Base-by-base conservation (phyloP, 225 moss, liverwort and hornwort species). In the Marchantia paleacea region DNA sequence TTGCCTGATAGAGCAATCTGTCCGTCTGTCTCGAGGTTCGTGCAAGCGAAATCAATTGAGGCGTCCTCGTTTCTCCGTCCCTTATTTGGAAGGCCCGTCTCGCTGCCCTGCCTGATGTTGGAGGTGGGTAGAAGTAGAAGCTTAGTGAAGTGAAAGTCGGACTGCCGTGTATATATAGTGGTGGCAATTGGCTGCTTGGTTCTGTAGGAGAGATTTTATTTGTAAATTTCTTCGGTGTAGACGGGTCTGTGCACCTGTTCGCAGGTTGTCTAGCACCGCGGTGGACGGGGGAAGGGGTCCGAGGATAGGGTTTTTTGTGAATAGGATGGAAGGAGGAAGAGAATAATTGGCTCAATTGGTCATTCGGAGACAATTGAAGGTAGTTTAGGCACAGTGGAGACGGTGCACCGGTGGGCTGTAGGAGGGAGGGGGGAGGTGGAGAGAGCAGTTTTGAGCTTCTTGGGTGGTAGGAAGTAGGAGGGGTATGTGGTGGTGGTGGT, bases 261-360 rank as follows among this genome's bases (percentile, higher is more conserved):
- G 31, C 9, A 70, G 48, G 18, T 8, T 49, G 48, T 70, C 20
- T 7, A 19, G 47, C 70, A 47, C 70, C 15, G 70, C 15, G 70
- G 70, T 47, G 50, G 50, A 72, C 72, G 50, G 70, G 72, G 19
- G 74, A 7, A 75, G 55, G 28, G 26, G 54, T 75, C 74, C 55
- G 29, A 24, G 54, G 14, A 16, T 54, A 26, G 54, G 73, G 72
- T 49, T 73, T 6, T 54, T 72, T 72, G 70, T 75, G 15, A 54
- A 75, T 12, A 55, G 22, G 53, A 74, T 55, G 74, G n/a, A 55
- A 75, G 25, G 29, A 29, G 74, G 26, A 54, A 16, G 28, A 30
- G 74, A 75, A 75, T 75, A 54, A 72, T 72, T 72, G 50, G 51
- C 72, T 51, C 72, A 72, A 51, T n/a, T 72, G 72, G 51, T 52